Base-by-base conservation (phyloP, 805 yeast genomes). In the Yamadazyma philogaea region DNA sequence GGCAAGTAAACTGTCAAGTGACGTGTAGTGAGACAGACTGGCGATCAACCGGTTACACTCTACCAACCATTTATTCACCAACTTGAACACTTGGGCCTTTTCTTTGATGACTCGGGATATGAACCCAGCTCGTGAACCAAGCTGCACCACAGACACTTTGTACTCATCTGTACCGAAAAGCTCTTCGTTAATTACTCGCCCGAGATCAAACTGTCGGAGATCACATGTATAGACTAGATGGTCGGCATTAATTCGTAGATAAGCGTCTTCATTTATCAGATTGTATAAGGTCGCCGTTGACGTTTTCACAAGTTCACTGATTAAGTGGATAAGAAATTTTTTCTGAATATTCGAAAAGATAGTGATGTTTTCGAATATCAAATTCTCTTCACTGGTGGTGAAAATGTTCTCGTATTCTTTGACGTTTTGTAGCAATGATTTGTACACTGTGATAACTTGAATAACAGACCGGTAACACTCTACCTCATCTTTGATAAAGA, bases 301-400 rank as follows among this genome's bases (percentile, higher is more conserved):
- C 6, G 36, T 18, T 10, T 27, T 30, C n/a, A 39, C 27, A 20
- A 48, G 36, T n/a, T 40, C 40, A 7, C 42, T 39, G 2, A 44
- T 28, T 3, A 45, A 30, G n/a, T 34, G 22, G 31, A 45, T 45
- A 7, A 45, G 22, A 24, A 50, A 48, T 6, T 30, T 34, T 22
- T 34, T 51, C 18, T 50, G 50, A n/a, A 71, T 50, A 7, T 67
- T 64, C 5, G 61, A 42, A 24, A 75, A 60, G 1, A 71, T 61
- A 12, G 60, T 68, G 30, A 72, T 49, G 47, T 74, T 72, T 1
- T 77, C 74, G 56, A 76, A 75, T 1, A 76, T 48, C 6, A 64
- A 40, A 4, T 63, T 34, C 41, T 66, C 67, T 24, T 74, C 75
- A 18, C 56, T 55, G 4, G 51, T 39, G 19, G 64, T 50, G 8